Conservation (phyloP, 305 asterid species). For the Fraxinus paxiana region DNA sequence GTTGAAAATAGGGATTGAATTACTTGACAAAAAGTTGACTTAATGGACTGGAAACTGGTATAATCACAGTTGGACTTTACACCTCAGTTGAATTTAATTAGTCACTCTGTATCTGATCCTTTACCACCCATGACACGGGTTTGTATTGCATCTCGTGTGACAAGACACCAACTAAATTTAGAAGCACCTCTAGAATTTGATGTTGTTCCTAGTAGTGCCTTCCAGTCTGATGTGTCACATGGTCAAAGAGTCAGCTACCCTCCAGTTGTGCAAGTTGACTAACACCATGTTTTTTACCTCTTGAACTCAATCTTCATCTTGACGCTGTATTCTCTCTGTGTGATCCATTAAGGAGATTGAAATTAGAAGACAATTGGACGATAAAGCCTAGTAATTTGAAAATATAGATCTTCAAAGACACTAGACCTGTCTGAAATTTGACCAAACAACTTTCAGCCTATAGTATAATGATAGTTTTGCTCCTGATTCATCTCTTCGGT, state of each 20-base stretch:
- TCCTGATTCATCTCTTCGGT: background rate
- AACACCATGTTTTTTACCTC: background rate
- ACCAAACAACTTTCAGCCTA: background rate
- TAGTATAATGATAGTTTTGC: background rate
- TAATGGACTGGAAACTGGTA: background rate
- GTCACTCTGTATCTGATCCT: background rate
- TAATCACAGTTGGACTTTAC: background rate
- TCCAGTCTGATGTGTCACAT: background rate
- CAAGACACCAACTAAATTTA: background rate
- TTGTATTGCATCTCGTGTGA: background rate
- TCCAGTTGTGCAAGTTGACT: background rate
- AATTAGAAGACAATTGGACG: background rate
- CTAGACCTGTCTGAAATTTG: background rate
- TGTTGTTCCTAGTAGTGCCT: background rate
- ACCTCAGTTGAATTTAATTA: background rate
- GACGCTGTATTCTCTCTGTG: background rate
- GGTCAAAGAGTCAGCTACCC: background rate
- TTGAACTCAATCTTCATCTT: background rate
- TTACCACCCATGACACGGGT: background rate
- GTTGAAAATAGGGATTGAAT: background rate
- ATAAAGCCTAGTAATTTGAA: background rate
- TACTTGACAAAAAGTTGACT: background rate
- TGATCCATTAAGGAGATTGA: background rate
- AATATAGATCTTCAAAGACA: background rate
- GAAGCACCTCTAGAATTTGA: background rate